phyloP scores from a whole-genome alignment of 2,329 filamentous ascomycete genomes.

The Coniochaeta sp. region DNA sequence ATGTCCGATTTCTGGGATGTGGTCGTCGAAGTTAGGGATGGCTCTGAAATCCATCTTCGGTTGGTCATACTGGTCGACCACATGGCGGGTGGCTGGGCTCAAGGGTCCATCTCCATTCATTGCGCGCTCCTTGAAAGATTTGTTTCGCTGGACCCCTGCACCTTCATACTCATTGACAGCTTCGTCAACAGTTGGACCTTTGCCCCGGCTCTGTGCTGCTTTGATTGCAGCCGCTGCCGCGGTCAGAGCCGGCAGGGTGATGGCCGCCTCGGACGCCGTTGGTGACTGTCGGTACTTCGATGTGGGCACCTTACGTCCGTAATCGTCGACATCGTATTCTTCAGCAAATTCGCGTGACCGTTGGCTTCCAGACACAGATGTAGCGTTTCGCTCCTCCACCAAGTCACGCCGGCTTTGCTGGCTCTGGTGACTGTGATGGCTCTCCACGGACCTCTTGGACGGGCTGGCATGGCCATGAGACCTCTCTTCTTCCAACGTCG shows the following conservation, averaged over 20 bases:
- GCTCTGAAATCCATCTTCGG: constrained; percentile 60
- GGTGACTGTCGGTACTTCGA: constrained; percentile 40
- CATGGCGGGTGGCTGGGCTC: constrained; percentile 49
- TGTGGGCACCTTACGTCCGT: constrained; percentile 46
- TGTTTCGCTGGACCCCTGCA: constrained; percentile 50
- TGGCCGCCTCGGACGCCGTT: constrained; percentile 49
- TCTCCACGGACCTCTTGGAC: constrained; percentile 32
- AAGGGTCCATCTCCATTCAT: constrained; percentile 46
- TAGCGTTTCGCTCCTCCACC: constrained; percentile 30
- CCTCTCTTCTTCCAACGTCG: constrained; percentile 21
- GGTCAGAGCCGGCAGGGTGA: constrained; percentile 47
- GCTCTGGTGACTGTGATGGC: constrained; percentile 11
- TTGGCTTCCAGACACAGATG: constrained; percentile 28
- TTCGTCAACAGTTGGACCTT: constrained; percentile 23
- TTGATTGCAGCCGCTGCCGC: constrained; percentile 44
- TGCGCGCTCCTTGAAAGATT: constrained; percentile 60
- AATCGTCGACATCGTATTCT: constrained; percentile 50
- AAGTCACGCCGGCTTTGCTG: constrained; percentile 17
- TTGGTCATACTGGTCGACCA: constrained; percentile 42
- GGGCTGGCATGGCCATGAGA: constrained; percentile 22
- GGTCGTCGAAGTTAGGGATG: constrained; percentile 59
- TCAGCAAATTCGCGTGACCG: constrained; percentile 38
- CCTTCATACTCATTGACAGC: constrained; percentile 31
- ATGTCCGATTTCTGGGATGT: constrained; percentile 72
- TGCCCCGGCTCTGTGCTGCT: constrained; percentile 37